Evolutionary conservation across 345 rosid genomes (phyloP).

Genomic region (Syzygium grande): DNA sequence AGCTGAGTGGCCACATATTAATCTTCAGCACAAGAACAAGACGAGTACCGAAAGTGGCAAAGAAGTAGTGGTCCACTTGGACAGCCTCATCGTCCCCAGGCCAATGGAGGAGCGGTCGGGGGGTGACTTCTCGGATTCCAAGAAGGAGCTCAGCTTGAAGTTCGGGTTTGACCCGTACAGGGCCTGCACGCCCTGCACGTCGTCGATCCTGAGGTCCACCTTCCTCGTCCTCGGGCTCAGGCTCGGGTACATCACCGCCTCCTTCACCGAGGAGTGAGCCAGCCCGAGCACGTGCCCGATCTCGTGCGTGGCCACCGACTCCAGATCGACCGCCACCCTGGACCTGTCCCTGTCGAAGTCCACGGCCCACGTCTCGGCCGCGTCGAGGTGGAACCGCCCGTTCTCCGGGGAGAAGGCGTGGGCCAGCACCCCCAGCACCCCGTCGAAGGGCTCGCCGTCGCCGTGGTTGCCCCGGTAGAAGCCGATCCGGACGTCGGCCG

Average conservation of each 20-base stretch:
- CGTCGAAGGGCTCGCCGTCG: slow-evolving; percentile 85
- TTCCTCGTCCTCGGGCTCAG: slow-evolving; percentile 53
- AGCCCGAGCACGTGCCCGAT: slow-evolving; percentile 85
- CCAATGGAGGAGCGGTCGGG: slow-evolving; percentile 13
- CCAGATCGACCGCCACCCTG: slow-evolving; percentile 67
- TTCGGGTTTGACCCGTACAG: slow-evolving; percentile 77
- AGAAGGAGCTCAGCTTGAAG: slow-evolving; percentile 47
- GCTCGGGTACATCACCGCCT: slow-evolving; percentile 95
- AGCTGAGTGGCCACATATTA: neutral
- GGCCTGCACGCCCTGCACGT: slow-evolving; percentile 73
- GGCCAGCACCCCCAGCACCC: slow-evolving; percentile 73
- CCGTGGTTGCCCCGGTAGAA: slow-evolving; percentile 66
- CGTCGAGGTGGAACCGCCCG: slow-evolving; percentile 80
- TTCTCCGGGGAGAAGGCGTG: slow-evolving; percentile 88
- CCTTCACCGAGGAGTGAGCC: slow-evolving; percentile 66
- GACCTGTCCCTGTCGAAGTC: slow-evolving; percentile 44
- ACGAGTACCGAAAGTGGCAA: neutral
- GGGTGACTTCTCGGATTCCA: slow-evolving; percentile 42
- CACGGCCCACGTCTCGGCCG: slow-evolving; percentile 69
- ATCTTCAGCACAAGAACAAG: neutral
- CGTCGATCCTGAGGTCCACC: slow-evolving; percentile 65
- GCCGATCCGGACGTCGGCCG: slow-evolving; percentile 64
- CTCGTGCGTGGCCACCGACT: slow-evolving; percentile 94
- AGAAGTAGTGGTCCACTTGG: neutral
- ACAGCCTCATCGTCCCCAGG: neutral